Conservation (phyloP, 441 rosid species). For the Kokia cookei region DNA sequence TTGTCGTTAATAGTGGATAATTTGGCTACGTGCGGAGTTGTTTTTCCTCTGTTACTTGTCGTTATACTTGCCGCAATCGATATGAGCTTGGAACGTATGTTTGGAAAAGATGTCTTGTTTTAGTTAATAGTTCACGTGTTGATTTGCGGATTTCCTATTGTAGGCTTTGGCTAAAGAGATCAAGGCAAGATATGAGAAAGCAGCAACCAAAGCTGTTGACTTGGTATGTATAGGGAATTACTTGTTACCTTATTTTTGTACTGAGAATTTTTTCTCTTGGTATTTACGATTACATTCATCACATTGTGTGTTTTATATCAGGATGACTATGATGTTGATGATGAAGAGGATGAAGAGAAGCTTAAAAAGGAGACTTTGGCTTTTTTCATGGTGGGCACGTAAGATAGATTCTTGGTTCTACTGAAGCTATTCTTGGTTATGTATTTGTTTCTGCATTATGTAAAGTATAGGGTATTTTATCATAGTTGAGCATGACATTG, state of each 20-base stretch:
- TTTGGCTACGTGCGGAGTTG: background rate
- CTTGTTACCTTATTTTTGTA: background rate
- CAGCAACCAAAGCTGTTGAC: conserved; percentile 77
- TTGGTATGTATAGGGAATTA: conserved; percentile 43
- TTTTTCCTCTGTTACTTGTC: background rate
- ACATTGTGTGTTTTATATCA: conserved; percentile 18
- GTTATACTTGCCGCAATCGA: background rate
- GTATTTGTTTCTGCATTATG: conserved; percentile 1
- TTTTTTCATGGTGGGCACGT: conserved; percentile 85
- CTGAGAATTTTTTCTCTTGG: background rate
- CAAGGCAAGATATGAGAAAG: conserved; percentile 83
- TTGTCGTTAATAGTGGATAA: background rate
- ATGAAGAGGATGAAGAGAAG: conserved; percentile 70
- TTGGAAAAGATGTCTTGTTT: background rate
- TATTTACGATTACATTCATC: background rate
- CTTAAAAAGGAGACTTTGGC: conserved; percentile 65
- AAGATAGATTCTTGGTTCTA: conserved; percentile 21
- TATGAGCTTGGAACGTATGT: background rate
- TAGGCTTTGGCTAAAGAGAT: conserved; percentile 88
- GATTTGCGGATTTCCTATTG: background rate
- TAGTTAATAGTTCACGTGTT: background rate
- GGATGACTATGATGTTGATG: conserved; percentile 88
- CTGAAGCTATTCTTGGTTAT: background rate
- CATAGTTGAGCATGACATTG: conserved; percentile 16
- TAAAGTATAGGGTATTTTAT: conserved; percentile 8